Evolutionary conservation across 148 eudicot species (phyloP).

Genomic region (Mesembryanthemum crystallinum): DNA sequence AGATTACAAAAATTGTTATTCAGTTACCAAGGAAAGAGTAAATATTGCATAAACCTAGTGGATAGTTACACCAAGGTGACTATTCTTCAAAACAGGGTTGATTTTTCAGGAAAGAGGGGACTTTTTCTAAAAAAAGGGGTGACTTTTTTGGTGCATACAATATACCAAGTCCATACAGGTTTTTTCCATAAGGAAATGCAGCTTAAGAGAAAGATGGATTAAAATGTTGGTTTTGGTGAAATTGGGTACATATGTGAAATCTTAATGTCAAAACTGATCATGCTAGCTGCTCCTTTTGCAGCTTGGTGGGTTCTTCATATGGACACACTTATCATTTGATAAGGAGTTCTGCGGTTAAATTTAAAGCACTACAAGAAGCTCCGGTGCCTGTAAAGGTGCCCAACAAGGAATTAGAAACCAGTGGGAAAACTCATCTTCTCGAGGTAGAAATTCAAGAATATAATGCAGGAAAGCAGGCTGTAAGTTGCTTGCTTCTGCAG

Average conservation of each 20-base stretch:
- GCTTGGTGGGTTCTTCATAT: conserved; percentile 82
- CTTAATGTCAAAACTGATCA: neutral
- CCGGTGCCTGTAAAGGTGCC: conserved; percentile 39
- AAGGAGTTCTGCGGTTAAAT: conserved; percentile 44
- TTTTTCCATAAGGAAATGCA: too few species aligned
- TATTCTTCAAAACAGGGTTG: too few species aligned
- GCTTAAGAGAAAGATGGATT: neutral
- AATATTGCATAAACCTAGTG: too few species aligned
- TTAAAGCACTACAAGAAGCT: conserved; percentile 33
- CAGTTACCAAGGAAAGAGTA: too few species aligned
- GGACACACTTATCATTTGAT: conserved; percentile 82
- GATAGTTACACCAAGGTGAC: too few species aligned
- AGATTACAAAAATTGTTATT: neutral
- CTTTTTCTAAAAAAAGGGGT: too few species aligned
- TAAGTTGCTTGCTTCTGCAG: conserved; percentile 17
- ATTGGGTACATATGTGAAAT: neutral
- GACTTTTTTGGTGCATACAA: too few species aligned
- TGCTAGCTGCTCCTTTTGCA: conserved; percentile 26
- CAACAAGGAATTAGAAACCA: conserved; percentile 62
- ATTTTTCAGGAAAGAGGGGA: too few species aligned
- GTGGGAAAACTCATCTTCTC: conserved; percentile 48
- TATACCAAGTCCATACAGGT: too few species aligned
- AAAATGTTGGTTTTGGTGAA: neutral
- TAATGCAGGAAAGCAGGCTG: conserved; percentile 35
- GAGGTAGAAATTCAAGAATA: conserved; percentile 34